A percentile compares a stretch with the other conserved stretches of the same genome.
phyloP scores from a whole-genome alignment of 2,329 filamentous ascomycete genomes.

The Paradendryphiella salina region DNA sequence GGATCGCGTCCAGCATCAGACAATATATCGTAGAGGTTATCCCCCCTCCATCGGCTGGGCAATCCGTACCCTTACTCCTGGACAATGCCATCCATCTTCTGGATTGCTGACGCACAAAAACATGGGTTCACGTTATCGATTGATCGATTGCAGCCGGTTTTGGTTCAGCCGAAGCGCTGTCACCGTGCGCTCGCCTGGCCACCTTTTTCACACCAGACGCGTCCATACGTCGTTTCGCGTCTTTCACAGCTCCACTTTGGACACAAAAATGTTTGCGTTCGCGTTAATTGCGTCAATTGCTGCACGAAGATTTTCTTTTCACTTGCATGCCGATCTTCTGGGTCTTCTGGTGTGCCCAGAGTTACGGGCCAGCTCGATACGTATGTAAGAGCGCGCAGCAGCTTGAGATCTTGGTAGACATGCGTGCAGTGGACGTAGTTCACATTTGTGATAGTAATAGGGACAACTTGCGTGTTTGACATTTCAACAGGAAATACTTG shows the following conservation, averaged over 20 bases:
- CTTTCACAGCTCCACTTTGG: conserved; percentile 29
- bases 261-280: conserved; percentile 12
- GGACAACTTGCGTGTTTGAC: neutral
- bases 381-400: neutral
- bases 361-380: neutral
- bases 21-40: neutral
- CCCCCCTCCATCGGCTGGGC: neutral
- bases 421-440: neutral
- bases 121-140: conserved; percentile 4
- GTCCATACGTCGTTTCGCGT: conserved; percentile 38
- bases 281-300: conserved; percentile 26
- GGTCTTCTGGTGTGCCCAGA: conserved; percentile 10
- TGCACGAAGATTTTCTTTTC: conserved; percentile 34
- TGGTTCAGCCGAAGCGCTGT: conserved; percentile 21
- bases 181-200: conserved; percentile 31
- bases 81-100: neutral
- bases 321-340: conserved; percentile 30
- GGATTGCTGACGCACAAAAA: neutral
- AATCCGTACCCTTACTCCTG: neutral
- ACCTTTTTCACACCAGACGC: conserved; percentile 32
- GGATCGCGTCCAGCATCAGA: neutral
- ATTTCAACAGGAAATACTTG: conserved; percentile 2
- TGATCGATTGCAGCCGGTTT: conserved; percentile 12
- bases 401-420: neutral
- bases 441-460: neutral